phyloP scores from a whole-genome alignment of 2,329 filamentous ascomycete genomes.

The Diplodia scrobiculata region DNA sequence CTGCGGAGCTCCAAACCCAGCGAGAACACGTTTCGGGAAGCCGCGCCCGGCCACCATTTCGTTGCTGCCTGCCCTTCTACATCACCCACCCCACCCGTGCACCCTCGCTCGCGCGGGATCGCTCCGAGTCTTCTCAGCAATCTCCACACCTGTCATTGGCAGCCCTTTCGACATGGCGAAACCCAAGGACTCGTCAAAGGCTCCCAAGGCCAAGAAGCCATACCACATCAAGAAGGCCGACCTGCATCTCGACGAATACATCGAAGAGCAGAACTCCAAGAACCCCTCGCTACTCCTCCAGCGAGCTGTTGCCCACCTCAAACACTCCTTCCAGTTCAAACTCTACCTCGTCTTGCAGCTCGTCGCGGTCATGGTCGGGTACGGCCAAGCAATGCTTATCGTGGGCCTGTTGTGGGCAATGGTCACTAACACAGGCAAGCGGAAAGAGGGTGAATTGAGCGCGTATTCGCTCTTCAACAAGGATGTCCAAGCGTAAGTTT shows the following conservation, averaged over 20 bases:
- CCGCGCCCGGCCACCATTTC: conserved; percentile 24
- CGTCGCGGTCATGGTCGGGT: conserved; percentile 34
- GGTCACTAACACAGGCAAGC: conserved; percentile 39
- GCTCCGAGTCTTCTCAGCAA: background rate
- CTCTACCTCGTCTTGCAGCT: conserved; percentile 37
- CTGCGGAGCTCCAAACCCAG: conserved; percentile 13
- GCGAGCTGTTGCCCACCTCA: conserved; percentile 33
- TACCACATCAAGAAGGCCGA: conserved; percentile 39
- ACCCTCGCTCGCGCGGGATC: background rate
- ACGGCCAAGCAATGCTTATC: conserved; percentile 38
- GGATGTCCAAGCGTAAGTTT: conserved; percentile 36
- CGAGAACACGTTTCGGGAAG: conserved; percentile 29
- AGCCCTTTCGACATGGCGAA: conserved; percentile 3
- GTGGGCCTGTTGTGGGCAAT: conserved; percentile 41
- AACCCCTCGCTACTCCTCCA: conserved; percentile 33
- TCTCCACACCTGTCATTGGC: background rate
- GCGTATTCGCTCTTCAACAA: conserved; percentile 40
- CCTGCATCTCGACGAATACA: conserved; percentile 39
- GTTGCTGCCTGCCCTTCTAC: background rate
- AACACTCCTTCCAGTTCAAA: conserved; percentile 37
- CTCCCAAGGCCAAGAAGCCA: conserved; percentile 36
- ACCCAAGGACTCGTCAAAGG: conserved; percentile 7
- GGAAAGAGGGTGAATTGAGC: conserved; percentile 38
- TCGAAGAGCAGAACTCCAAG: conserved; percentile 37
- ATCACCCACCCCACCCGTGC: background rate